Evolutionary conservation across 148 eudicot species (phyloP).

Genomic region (Oxyria digyna): DNA sequence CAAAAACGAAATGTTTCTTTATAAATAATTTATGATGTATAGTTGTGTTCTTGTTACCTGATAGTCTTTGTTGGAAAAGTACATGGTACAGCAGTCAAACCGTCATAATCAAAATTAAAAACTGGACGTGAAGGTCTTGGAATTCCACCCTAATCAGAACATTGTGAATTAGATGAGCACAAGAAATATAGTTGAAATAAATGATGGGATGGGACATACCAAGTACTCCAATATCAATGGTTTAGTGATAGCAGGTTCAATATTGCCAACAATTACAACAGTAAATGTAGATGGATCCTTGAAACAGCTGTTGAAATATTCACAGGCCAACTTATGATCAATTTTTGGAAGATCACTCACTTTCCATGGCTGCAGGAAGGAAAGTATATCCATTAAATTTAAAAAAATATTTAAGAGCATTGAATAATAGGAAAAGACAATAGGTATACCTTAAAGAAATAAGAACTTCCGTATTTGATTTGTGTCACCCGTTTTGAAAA

Average conservation of each 20-base stretch:
- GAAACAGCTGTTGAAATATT: constrained; percentile 58
- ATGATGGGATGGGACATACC: constrained; percentile 27
- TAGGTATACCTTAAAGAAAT: constrained; percentile 56
- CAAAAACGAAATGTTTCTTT: too few relatives aligned
- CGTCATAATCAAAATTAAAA: constrained; percentile 54
- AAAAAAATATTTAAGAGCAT: too few relatives aligned
- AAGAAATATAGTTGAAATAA: too few relatives aligned
- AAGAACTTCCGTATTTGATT: constrained; percentile 72
- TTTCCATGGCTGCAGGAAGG: constrained; percentile 47
- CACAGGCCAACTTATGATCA: constrained; percentile 67
- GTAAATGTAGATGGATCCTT: constrained; percentile 83
- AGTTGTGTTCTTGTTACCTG: constrained; percentile 28
- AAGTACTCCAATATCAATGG: constrained; percentile 64
- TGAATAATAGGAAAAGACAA: background rate
- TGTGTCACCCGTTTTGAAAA: constrained; percentile 63
- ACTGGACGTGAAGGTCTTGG: constrained; percentile 55
- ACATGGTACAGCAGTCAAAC: constrained; percentile 68
- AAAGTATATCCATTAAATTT: background rate
- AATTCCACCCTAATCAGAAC: constrained; percentile 63
- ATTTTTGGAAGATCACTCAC: constrained; percentile 50
- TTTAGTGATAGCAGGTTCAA: constrained; percentile 47
- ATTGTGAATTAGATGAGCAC: background rate
- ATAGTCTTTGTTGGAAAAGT: constrained; percentile 49
- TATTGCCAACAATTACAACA: constrained; percentile 68
- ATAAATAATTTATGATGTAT: too few relatives aligned